Evolutionary conservation across 495 filamentous ascomycete species (phyloP).

Genomic region (Neurospora sp.): DNA sequence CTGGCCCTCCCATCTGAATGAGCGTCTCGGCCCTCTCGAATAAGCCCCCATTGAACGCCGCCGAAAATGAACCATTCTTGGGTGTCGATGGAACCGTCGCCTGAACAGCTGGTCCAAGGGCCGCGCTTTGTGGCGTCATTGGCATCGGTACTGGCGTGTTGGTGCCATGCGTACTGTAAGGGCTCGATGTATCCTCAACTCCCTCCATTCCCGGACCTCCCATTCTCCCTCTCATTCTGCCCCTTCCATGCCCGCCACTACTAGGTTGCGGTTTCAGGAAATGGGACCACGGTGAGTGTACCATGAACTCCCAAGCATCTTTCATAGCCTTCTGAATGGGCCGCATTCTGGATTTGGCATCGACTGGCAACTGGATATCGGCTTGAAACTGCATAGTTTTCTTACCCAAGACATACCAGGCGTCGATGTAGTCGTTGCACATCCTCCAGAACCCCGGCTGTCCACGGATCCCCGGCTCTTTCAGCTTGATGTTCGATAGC

Average conservation of each 20-base stretch:
- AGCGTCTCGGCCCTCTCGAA: conserved; percentile 67
- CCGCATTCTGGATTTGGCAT: conserved; percentile 60
- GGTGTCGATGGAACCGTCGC: conserved; percentile 79
- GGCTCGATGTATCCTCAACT: conserved; percentile 12
- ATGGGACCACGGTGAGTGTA: conserved; percentile 66
- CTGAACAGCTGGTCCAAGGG: conserved; percentile 78
- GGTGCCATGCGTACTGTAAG: conserved; percentile 25
- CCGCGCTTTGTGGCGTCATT: conserved; percentile 69
- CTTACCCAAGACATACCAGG: conserved; percentile 63
- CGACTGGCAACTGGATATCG: conserved; percentile 50
- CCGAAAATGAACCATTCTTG: conserved; percentile 53
- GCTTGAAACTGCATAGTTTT: conserved; percentile 57
- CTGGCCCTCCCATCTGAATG: conserved; percentile 45
- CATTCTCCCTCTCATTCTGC: background rate
- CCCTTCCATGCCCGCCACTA: background rate
- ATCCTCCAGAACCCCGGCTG: conserved; percentile 74
- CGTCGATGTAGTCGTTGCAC: conserved; percentile 64
- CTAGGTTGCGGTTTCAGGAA: conserved; percentile 18
- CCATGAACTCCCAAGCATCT: conserved; percentile 63
- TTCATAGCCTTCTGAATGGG: conserved; percentile 68
- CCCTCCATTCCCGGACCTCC: background rate
- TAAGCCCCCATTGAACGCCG: conserved; percentile 58
- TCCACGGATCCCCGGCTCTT: conserved; percentile 67
- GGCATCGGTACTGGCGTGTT: conserved; percentile 31
- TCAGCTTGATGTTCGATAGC: conserved; percentile 70